Evolutionary conservation across 805 yeast species (phyloP), one percentile per base, ranked within the genome.

Genomic region (Cyberlindnera petersonii): DNA sequence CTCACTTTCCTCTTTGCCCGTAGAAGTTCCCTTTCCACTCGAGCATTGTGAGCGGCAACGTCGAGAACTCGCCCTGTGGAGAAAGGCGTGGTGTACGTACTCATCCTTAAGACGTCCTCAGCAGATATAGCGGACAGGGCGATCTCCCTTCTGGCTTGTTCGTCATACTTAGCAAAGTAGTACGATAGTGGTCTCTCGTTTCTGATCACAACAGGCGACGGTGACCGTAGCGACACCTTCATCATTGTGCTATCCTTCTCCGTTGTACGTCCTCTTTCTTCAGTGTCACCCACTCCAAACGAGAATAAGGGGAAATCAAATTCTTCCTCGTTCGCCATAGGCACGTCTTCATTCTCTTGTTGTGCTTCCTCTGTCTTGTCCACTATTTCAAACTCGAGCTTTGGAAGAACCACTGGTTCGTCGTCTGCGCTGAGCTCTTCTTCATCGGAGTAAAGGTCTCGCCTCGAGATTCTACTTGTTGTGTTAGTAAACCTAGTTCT

Each of bases 241-340:
- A 46, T 39, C 6, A 44, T 32, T 5, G 43, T 48, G 40, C 20
- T 42, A 38, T 10, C 36, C 49, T 4, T 27, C 38, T 11, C 35
- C 40, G 4, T 40, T 31, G 26, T 18, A 19, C 33, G 33, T 10
- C 33, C 33, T 31, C 33, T n/a, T 14, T 27, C 30, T 5, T 24
- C 15, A 11, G 24, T 14, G 24, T 17, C 37, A 6, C 42, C 54
- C n/a, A n/a, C n/a, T 26, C 50, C 56, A 28, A 50, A 46, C 3
- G 60, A 56, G 40, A 56, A 56, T 22, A 56, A 27, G 1, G 60
- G 59, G 37, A 56, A 55, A 16, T 56, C 60, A 39, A 52, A 56
- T 39, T 50, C 58, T 11, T 47, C 52, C 11, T 46, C 38, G 2
- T 26, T 38, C 14, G 42, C 39, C 7, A 23, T 10, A 6, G n/a